Evolutionary conservation across 768 basidiomycete species (phyloP).

Genomic region (Amylocystis lapponica): DNA sequence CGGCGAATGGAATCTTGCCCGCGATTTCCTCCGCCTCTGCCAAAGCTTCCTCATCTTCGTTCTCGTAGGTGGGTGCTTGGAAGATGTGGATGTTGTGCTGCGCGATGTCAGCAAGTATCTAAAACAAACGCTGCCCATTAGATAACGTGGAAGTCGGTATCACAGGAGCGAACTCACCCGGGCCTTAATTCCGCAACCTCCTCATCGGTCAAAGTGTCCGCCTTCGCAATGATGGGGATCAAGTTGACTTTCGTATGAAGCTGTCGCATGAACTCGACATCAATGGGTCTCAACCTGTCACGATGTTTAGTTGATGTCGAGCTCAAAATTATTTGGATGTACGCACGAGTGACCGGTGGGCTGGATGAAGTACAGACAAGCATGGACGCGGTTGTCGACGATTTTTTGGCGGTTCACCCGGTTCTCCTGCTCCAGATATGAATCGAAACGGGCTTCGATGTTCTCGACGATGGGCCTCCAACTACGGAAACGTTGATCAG

Average conservation of each 20-base stretch:
- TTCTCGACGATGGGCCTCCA: slow-evolving; percentile 99
- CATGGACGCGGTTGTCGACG: slow-evolving; percentile 95
- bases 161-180: slow-evolving; percentile 46
- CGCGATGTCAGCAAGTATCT: slow-evolving; percentile 87
- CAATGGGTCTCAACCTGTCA: slow-evolving; percentile 90
- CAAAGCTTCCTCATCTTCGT: slow-evolving; percentile 97
- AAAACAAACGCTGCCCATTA: neutral
- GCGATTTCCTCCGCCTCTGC: slow-evolving; percentile 97
- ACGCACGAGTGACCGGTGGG: slow-evolving; percentile 91
- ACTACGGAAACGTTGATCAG: slow-evolving; percentile 35
- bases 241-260: slow-evolving; percentile 97
- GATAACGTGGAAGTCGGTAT: neutral
- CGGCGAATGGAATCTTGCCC: slow-evolving; percentile 97
- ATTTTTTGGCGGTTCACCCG: slow-evolving; percentile 93
- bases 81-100: slow-evolving; percentile 97
- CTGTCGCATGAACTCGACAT: slow-evolving; percentile 98
- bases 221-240: slow-evolving; percentile 97
- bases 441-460: slow-evolving; percentile 96
- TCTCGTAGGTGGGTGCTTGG: slow-evolving; percentile 95
- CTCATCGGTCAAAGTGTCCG: slow-evolving; percentile 96
- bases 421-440: slow-evolving; percentile 97
- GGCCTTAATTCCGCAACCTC: slow-evolving; percentile 91
- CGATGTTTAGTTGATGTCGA: neutral
- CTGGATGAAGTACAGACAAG: slow-evolving; percentile 98
- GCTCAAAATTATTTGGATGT: slow-evolving; percentile 3